A percentile compares a stretch with the other conserved stretches of the same genome.
Evolutionary conservation across 116 monocot species (phyloP).

Genomic region (Cymodocea nodosa): DNA sequence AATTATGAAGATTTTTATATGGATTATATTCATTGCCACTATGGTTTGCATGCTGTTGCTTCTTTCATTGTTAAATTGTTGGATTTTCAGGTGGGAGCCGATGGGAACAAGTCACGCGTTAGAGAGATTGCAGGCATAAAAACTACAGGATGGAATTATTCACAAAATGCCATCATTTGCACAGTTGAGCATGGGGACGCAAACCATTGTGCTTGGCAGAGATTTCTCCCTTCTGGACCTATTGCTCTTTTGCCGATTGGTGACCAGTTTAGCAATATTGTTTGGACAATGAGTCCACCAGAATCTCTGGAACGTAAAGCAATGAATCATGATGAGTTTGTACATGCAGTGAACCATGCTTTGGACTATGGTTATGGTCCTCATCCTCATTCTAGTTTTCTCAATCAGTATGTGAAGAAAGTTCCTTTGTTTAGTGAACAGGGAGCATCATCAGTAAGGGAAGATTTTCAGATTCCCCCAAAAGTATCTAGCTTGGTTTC

Average conservation of each 20-base stretch:
- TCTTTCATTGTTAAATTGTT: neutral
- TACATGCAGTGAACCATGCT: slow-evolving; percentile 70
- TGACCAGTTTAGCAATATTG: slow-evolving; percentile 85
- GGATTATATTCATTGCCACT: too few species aligned
- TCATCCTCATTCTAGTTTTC: slow-evolving; percentile 41
- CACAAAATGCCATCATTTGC: slow-evolving; percentile 87
- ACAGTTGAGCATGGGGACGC: slow-evolving; percentile 72
- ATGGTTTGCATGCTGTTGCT: too few species aligned
- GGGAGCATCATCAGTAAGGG: slow-evolving; percentile 29
- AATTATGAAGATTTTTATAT: too few species aligned
- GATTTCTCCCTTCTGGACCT: slow-evolving; percentile 93
- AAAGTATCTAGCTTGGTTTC: slow-evolving; percentile 55
- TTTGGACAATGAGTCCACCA: slow-evolving; percentile 89
- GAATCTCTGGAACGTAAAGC: slow-evolving; percentile 39
- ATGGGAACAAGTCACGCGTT: slow-evolving; percentile 80
- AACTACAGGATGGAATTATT: slow-evolving; percentile 77
- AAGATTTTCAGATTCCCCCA: slow-evolving; percentile 69
- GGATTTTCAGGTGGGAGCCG: slow-evolving; percentile 75
- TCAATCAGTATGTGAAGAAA: slow-evolving; percentile 33
- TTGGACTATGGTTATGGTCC: slow-evolving; percentile 82
- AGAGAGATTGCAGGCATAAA: slow-evolving; percentile 68
- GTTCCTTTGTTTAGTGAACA: slow-evolving; percentile 27
- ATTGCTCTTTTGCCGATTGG: slow-evolving; percentile 92
- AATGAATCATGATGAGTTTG: slow-evolving; percentile 57
- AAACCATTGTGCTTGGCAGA: slow-evolving; percentile 94